phyloP scores from a whole-genome alignment of 208 protist genomes.

The Leishmania gerbilli region DNA sequence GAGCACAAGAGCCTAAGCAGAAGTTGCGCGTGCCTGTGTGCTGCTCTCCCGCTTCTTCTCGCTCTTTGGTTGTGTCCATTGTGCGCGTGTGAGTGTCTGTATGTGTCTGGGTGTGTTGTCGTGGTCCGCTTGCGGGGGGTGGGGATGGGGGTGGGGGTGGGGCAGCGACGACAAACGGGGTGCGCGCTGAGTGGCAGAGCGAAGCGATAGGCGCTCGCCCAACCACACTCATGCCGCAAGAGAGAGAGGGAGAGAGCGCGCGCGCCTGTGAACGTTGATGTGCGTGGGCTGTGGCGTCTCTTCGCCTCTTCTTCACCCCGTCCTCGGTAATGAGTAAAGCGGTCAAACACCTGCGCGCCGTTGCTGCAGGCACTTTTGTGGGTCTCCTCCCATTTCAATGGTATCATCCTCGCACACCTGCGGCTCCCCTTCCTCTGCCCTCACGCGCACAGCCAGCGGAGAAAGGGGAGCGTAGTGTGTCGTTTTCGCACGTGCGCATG shows the following conservation, averaged over 20 bases:
- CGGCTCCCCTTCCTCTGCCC: background rate
- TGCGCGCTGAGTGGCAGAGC: background rate
- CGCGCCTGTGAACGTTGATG: background rate
- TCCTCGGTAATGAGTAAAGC: background rate
- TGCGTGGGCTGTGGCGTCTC: background rate
- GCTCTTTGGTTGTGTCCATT: background rate
- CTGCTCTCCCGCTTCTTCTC: background rate
- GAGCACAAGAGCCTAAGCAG: background rate
- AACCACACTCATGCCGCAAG: no score
- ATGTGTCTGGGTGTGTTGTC: background rate
- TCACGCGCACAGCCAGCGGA: background rate
- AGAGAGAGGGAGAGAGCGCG: background rate
- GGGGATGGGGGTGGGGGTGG: no score
- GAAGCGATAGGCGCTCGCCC: background rate
- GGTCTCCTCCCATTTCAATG: background rate
- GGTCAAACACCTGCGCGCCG: background rate
- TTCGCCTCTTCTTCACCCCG: background rate
- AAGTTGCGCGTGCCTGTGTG: background rate
- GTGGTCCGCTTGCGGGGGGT: background rate
- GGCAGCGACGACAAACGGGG: background rate
- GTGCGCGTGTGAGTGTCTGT: background rate
- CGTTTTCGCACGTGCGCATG: background rate
- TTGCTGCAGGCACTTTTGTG: background rate
- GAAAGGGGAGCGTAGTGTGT: background rate
- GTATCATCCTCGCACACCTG: background rate